Evolutionary conservation across 2,329 filamentous ascomycete species (phyloP).

Genomic region (Sphaerostilbella broomeana): DNA sequence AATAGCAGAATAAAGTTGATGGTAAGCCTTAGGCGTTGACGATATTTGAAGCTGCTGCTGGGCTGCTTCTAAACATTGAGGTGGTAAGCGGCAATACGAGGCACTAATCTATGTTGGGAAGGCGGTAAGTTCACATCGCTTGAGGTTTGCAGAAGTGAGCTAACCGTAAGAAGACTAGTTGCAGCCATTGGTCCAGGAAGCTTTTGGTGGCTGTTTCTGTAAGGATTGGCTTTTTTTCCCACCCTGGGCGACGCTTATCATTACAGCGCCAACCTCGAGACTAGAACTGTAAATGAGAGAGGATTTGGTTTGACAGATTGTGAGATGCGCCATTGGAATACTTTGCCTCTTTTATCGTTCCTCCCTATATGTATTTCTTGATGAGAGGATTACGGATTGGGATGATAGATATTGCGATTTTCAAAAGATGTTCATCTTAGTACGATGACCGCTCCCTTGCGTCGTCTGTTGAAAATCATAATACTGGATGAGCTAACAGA

Average conservation of each 20-base stretch:
- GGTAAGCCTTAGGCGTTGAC: not conserved
- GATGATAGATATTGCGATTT: not conserved
- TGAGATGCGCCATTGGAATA: not conserved
- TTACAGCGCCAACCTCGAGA: too few relatives aligned
- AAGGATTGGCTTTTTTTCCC: too few relatives aligned
- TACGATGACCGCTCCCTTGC: not conserved
- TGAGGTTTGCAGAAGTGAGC: not conserved
- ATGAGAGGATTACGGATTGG: not conserved
- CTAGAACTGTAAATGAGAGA: not conserved
- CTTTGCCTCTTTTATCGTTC: not conserved
- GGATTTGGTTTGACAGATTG: not conserved
- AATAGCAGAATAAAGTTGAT: too few relatives aligned
- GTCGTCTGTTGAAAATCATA: not conserved
- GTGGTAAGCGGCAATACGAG: slow-evolving; percentile 2
- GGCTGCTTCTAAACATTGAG: slow-evolving; percentile 4
- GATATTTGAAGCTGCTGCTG: slow-evolving; percentile 10
- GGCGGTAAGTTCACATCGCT: slow-evolving; percentile 4
- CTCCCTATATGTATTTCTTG: not conserved
- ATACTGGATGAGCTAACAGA: slow-evolving; percentile 6
- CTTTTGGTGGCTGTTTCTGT: too few relatives aligned
- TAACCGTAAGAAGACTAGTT: slow-evolving; percentile 1
- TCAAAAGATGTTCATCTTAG: slow-evolving; percentile 12
- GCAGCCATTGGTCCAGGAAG: not conserved
- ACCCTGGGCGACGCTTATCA: too few relatives aligned
- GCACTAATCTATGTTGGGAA: slow-evolving; percentile 1